phyloP scores from a whole-genome alignment of 441 rosid genomes.

The Omphalea diandra region DNA sequence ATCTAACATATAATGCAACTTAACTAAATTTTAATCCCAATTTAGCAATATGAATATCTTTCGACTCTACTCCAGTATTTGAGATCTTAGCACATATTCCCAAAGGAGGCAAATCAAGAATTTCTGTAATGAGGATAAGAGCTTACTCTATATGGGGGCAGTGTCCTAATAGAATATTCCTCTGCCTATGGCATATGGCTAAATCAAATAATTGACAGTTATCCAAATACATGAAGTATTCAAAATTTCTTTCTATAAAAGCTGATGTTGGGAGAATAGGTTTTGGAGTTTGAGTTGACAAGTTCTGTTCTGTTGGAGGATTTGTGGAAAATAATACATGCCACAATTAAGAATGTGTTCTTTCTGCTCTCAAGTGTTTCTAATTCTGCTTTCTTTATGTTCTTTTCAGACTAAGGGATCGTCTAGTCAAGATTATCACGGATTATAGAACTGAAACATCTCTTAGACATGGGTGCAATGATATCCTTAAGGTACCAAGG shows the following conservation, averaged over 20 bases:
- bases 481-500: constrained; percentile 79
- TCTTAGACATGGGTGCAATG: constrained; percentile 95
- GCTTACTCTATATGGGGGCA: not conserved
- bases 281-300: not conserved
- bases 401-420: constrained; percentile 78
- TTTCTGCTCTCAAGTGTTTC: too few species aligned
- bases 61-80: not conserved
- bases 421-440: constrained; percentile 88
- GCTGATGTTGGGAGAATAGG: not conserved
- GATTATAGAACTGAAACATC: constrained; percentile 99
- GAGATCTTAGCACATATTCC: not conserved
- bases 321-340: too few species aligned
- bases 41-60: not conserved
- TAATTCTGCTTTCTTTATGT: constrained; percentile 5
- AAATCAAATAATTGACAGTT: not conserved
- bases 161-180: not conserved
- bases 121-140: not conserved
- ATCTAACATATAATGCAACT: not conserved
- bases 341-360: too few species aligned
- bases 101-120: not conserved
- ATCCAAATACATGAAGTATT: not conserved
- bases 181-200: not conserved
- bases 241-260: not conserved
- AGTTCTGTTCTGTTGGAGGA: not conserved
- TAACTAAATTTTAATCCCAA: not conserved